phyloP scores from a whole-genome alignment of 2,329 filamentous ascomycete genomes.

The Stemphylium vesicarium region DNA sequence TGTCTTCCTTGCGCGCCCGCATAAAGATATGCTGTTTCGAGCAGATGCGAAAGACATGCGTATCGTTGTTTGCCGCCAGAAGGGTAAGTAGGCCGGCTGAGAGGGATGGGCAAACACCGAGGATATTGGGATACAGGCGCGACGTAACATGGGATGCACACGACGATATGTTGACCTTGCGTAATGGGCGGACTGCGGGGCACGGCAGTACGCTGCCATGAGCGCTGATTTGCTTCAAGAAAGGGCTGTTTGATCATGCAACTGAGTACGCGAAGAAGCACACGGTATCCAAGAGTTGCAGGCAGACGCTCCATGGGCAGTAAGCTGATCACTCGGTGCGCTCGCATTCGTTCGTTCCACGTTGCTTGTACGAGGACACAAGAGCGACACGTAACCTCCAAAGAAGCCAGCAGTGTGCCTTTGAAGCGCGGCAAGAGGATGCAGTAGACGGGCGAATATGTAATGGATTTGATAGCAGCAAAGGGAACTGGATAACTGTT shows the following conservation, averaged over 20 bases:
- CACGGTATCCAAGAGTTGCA: slow-evolving; percentile 3
- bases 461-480: neutral
- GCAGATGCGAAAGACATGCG: neutral
- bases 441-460: neutral
- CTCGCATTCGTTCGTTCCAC: slow-evolving; percentile 36
- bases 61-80: neutral
- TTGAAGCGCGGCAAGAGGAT: neutral
- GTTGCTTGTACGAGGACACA: slow-evolving; percentile 26
- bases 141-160: slow-evolving; percentile 4
- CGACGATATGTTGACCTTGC: slow-evolving; percentile 6
- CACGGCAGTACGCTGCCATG: slow-evolving; percentile 2
- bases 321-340: slow-evolving; percentile 22
- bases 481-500: slow-evolving; percentile 29
- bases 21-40: neutral
- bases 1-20: neutral
- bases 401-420: neutral
- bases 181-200: neutral
- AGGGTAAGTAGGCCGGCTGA: neutral
- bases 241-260: slow-evolving; percentile 13
- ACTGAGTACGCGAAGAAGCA: slow-evolving; percentile 8
- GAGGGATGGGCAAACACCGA: neutral
- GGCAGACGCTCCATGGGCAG: neutral
- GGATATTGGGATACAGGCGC: slow-evolving; percentile 8
- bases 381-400: slow-evolving; percentile 9
- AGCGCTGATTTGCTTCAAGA: slow-evolving; percentile 1